Evolutionary conservation across 1,139 yeast genomes (phyloP), one percentile per base, ranked within the genome.

Genomic region (Hemisphaericaspora subhashii): DNA sequence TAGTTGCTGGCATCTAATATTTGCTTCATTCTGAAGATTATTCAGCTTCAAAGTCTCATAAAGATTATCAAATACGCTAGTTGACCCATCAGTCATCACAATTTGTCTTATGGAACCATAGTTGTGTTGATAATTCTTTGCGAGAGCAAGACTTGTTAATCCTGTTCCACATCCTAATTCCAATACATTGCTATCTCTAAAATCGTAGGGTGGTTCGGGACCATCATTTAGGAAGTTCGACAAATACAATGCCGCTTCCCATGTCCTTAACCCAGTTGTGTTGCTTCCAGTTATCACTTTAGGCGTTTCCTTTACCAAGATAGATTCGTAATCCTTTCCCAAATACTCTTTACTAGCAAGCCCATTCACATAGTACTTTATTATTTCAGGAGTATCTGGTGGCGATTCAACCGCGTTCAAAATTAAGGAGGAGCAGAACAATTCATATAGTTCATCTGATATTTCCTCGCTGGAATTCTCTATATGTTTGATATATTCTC

Each of bases 151-250:
- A 11, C 95, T 82, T 1, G 86, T 83, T n/a, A 90, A 62, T 0
- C 97, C 97, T 0, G 98, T 88, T 0, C 98, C 98, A 16, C 94
- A 78, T 0, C 98, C 98, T 21, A 90, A 60, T 53, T 90, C 98
- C 20, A 88, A 56, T 0, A 86, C 58, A 0, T 54, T 54, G 26
- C 58, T 53, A 6, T 50, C 47, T 4, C 18, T 31, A 31, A 53
- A 40, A 25, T 52, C 37, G 14, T 39, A 43, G 3, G 45, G 42
- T 5, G 37, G 22, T 9, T 24, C 10, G 2, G 22, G 10, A 12
- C 30, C 36, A 33, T 25, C 39, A 23, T 62, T 48, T 29, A 86
- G 50, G 47, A 61, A 78, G 36, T 78, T 70, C 7, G 83, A 64
- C 13, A 89, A 62, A 42, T 69, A 87, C n/a, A 86, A 50, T 0